Percentiles rank a stretch among this genome's conserved stretches.
These are phyloP conservation scores for Boletus insuetus DNA, from an alignment of 768 basidiomycete species.

Conservation along the genomic window DNA sequence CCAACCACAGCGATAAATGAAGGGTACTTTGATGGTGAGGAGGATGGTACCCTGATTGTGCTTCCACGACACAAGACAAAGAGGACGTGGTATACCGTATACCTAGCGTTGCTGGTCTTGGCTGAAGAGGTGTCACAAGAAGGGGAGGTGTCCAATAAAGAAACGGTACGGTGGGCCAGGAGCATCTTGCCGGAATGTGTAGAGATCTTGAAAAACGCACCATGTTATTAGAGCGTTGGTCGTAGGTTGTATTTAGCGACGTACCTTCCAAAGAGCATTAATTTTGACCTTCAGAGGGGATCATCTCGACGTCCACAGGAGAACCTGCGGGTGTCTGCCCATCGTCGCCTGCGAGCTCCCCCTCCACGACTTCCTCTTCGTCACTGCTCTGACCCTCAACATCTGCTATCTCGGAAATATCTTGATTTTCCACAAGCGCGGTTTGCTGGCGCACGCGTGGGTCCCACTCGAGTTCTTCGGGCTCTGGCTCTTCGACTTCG, in stretches of 20 bases:
- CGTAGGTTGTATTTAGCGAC: not conserved
- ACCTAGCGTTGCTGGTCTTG: conserved; percentile 53
- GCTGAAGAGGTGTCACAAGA: conserved; percentile 36
- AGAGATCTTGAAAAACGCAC: conserved; percentile 43
- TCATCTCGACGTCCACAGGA: conserved; percentile 27
- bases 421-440: conserved; percentile 4
- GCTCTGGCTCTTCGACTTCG: conserved; percentile 74
- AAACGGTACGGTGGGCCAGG: conserved; percentile 40
- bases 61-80: conserved; percentile 74
- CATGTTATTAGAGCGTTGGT: conserved; percentile 25
- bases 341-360: conserved; percentile 32
- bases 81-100: conserved; percentile 72
- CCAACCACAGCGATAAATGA: conserved; percentile 53
- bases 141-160: conserved; percentile 10
- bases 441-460: conserved; percentile 39
- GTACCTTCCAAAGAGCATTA: conserved; percentile 1
- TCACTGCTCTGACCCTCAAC: conserved; percentile 36
- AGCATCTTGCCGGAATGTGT: conserved; percentile 39
- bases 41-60: conserved; percentile 47
- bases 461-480: conserved; percentile 74
- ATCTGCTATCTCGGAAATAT: conserved; percentile 21
- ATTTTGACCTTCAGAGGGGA: not conserved
- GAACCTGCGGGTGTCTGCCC: conserved; percentile 23
- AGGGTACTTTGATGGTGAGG: conserved; percentile 50
- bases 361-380: conserved; percentile 38